Percentiles rank a stretch among this genome's conserved stretches.
These are phyloP conservation scores for Pichia nakasei DNA, from an alignment of 805 yeast genomes.

Conservation along the genomic window DNA sequence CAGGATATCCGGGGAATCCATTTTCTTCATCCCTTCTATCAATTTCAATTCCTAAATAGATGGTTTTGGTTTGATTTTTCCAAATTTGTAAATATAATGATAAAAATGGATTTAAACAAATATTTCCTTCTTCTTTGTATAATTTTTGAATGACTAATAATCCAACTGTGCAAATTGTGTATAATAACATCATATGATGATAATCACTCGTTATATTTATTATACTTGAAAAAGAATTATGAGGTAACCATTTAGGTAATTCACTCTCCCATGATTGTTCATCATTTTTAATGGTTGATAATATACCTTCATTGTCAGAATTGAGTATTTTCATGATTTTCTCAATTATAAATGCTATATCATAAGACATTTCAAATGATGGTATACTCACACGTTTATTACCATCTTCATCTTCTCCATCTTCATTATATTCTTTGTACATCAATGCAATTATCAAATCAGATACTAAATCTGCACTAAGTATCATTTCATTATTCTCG, in stretches of 20 bases:
- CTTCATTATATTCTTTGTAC: slow-evolving; percentile 16
- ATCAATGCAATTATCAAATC: slow-evolving; percentile 40
- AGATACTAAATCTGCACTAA: slow-evolving; percentile 49
- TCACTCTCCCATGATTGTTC: slow-evolving; percentile 27
- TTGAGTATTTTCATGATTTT: slow-evolving; percentile 29
- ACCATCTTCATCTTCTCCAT: slow-evolving; percentile 11
- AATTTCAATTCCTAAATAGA: slow-evolving; percentile 51
- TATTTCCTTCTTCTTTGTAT: slow-evolving; percentile 21
- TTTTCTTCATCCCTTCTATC: slow-evolving; percentile 42
- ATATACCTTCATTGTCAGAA: slow-evolving; percentile 33
- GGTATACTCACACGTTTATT: slow-evolving; percentile 22
- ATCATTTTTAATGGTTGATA: slow-evolving; percentile 35
- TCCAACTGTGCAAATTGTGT: slow-evolving; percentile 35
- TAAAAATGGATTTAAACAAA: slow-evolving; percentile 54
- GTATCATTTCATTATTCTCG: slow-evolving; percentile 32
- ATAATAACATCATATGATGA: slow-evolving; percentile 36
- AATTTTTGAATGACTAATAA: slow-evolving; percentile 38
- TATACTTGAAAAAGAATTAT: slow-evolving; percentile 18
- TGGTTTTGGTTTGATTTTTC: slow-evolving; percentile 55
- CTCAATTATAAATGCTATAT: slow-evolving; percentile 29
- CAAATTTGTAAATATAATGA: slow-evolving; percentile 50
- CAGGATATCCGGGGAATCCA: slow-evolving; percentile 34
- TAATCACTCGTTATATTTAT: slow-evolving; percentile 20
- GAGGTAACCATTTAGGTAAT: slow-evolving; percentile 31
- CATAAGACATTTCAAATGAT: slow-evolving; percentile 25